These are phyloP conservation scores for Typha latifolia DNA, from an alignment of 176 grass and related monocot genomes.

Conservation along the genomic window DNA sequence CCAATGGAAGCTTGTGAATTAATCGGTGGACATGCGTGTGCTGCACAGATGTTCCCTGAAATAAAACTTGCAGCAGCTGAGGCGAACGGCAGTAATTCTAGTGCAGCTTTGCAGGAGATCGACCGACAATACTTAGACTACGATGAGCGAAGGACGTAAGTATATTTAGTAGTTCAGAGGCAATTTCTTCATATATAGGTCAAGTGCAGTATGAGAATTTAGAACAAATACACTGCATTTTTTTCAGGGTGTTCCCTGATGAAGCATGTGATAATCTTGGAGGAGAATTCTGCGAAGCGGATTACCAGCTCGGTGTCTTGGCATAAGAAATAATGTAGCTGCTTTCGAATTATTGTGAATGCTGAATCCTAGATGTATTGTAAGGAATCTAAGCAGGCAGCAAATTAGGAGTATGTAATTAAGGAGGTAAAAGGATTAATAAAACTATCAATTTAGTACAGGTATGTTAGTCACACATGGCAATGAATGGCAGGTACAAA, in stretches of 20 bases:
- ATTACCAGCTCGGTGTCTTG: constrained; percentile 31
- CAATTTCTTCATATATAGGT: not conserved
- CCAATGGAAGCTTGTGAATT: constrained; percentile 84
- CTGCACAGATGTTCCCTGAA: constrained; percentile 57
- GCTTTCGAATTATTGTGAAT: too few species aligned
- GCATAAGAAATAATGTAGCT: not conserved
- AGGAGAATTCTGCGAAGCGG: constrained; percentile 73
- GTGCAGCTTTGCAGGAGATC: constrained; percentile 24
- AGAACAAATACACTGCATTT: not conserved
- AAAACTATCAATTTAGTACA: too few species aligned
- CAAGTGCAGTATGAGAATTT: not conserved
- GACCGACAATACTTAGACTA: constrained; percentile 73
- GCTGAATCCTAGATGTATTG: too few species aligned
- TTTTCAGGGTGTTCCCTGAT: constrained; percentile 69
- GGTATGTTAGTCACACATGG: too few species aligned
- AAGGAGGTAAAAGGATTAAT: too few species aligned
- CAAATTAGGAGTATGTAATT: too few species aligned
- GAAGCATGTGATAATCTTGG: constrained; percentile 92
- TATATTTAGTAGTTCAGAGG: not conserved
- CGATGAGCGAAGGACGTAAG: constrained; percentile 58
- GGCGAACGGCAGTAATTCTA: not conserved
- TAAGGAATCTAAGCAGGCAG: too few species aligned
- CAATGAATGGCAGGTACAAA: too few species aligned
- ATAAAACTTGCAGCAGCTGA: constrained; percentile 22
- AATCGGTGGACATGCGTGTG: constrained; percentile 57